Evolutionary conservation across 2,329 filamentous ascomycete species (phyloP), one percentile per base, ranked within the genome.

Genomic region (Sphaerulina musiva): DNA sequence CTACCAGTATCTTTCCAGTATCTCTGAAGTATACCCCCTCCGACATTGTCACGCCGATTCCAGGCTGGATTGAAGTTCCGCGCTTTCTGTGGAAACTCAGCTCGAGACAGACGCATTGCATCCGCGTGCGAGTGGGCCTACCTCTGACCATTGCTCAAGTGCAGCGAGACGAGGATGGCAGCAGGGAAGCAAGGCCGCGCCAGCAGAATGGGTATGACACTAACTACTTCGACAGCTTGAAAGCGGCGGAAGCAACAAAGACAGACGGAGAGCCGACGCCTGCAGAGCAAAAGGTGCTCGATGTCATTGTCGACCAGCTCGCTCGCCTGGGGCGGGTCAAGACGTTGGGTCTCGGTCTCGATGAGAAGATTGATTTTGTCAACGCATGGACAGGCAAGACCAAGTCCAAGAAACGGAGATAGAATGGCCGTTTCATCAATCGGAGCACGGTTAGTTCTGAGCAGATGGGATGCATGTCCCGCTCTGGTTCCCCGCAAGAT

Each of bases 1-100:
- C 80, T 51, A 84, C 84, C 7, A 86, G 85, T 67, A 89, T 98
- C 62, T 97, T 95, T 73, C 91, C 93, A 1, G 80, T 98, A 56
- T 95, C 86, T 70, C 76, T 98, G 59, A 84, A 91, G 49, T 98
- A 97, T 70, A 87, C 89, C 0, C 87, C 92, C 0, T 80, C 86
- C 4, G 91, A 97, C 68, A 84, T 97, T 55, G 95, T 92, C 0
- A 96, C 93, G 0, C 92, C 93, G 0, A 76, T 98, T 0, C 91
- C 93, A 0, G 83, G 85, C 10, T 62, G 60, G 54, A 44, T 60
- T 14, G 78, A 79, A 29, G 90, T 87, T 70, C 48, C 80, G 5
- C 74, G 74, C 1, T 96, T 96, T 69, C 67, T 96, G 7, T 98
- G 91, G 90, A 86, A 85, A 50, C 76, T 97, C 7, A 82, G 95